Conservation (phyloP, 2,329 filamentous ascomycete genomes). For the Emmonsiellopsis sp. region DNA sequence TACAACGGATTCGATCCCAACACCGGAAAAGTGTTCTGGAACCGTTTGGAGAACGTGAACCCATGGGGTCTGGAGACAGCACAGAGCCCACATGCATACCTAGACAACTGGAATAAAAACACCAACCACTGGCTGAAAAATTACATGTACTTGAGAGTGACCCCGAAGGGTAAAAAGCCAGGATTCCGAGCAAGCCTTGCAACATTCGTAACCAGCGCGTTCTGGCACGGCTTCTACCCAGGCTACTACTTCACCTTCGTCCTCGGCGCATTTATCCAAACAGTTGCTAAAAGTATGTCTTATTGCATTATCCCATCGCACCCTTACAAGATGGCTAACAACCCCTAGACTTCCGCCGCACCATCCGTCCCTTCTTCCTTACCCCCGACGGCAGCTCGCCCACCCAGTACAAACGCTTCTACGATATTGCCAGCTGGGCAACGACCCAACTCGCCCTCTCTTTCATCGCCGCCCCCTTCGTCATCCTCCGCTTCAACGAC, state of each 20-base stretch:
- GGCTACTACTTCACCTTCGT: slow-evolving; percentile 92
- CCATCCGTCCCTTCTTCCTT: slow-evolving; percentile 87
- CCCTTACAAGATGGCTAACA: slow-evolving; percentile 8
- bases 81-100: slow-evolving; percentile 85
- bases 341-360: slow-evolving; percentile 67
- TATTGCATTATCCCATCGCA: not conserved
- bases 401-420: slow-evolving; percentile 67
- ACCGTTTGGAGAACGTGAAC: slow-evolving; percentile 81
- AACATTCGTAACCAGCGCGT: slow-evolving; percentile 86
- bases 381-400: slow-evolving; percentile 62
- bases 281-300: slow-evolving; percentile 78
- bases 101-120: slow-evolving; percentile 97
- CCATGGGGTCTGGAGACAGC: slow-evolving; percentile 78
- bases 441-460: slow-evolving; percentile 74
- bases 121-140: slow-evolving; percentile 95
- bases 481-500: slow-evolving; percentile 63
- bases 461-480: slow-evolving; percentile 75
- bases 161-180: slow-evolving; percentile 88
- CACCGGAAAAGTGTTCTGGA: slow-evolving; percentile 80
- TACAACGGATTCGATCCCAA: slow-evolving; percentile 85
- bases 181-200: slow-evolving; percentile 90
- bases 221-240: slow-evolving; percentile 97
- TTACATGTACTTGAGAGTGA: slow-evolving; percentile 91
- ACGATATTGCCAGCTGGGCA: slow-evolving; percentile 68
- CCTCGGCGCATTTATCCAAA: slow-evolving; percentile 83